phyloP scores from a whole-genome alignment of 768 basidiomycete genomes.

The Tricholoma matsutake region DNA sequence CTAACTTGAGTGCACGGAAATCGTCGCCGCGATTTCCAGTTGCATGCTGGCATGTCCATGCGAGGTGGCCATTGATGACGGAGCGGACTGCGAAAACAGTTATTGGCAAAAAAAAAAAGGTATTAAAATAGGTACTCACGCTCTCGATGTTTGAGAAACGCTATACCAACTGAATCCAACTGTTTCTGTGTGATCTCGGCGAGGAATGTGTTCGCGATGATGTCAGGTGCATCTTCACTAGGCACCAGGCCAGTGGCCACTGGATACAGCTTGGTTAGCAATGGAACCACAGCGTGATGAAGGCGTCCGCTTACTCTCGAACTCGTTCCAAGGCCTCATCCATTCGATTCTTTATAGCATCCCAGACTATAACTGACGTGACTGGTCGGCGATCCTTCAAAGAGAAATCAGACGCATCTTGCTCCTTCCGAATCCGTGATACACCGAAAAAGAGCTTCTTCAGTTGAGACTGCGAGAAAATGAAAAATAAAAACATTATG shows the following conservation, averaged over 20 bases:
- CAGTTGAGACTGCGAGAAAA: slow-evolving; percentile 24
- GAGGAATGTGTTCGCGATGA: slow-evolving; percentile 30
- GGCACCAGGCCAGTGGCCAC: slow-evolving; percentile 23
- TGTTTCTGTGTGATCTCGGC: slow-evolving; percentile 22
- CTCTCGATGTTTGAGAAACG: slow-evolving; percentile 27
- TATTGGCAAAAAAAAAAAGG: neutral
- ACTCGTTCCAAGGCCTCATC: slow-evolving; percentile 22
- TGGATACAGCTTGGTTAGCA: neutral
- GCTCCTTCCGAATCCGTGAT: slow-evolving; percentile 26
- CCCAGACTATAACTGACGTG: slow-evolving; percentile 22
- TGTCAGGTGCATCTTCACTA: slow-evolving; percentile 29
- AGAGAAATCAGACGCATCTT: slow-evolving; percentile 21
- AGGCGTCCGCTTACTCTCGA: slow-evolving; percentile 13
- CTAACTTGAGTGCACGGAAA: slow-evolving; percentile 21
- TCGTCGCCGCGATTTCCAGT: slow-evolving; percentile 31
- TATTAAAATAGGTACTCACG: slow-evolving; percentile 18
- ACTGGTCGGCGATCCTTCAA: slow-evolving; percentile 16
- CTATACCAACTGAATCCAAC: slow-evolving; percentile 18
- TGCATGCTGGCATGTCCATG: slow-evolving; percentile 26
- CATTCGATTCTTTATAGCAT: slow-evolving; percentile 25
- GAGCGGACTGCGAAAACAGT: slow-evolving; percentile 14
- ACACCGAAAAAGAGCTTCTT: slow-evolving; percentile 29
- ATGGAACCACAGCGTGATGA: no score
- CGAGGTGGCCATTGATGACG: slow-evolving; percentile 24
- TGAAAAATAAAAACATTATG: neutral